Conservation (phyloP, 2,329 filamentous ascomycete genomes). For the Fusarium drepaniforme region DNA sequence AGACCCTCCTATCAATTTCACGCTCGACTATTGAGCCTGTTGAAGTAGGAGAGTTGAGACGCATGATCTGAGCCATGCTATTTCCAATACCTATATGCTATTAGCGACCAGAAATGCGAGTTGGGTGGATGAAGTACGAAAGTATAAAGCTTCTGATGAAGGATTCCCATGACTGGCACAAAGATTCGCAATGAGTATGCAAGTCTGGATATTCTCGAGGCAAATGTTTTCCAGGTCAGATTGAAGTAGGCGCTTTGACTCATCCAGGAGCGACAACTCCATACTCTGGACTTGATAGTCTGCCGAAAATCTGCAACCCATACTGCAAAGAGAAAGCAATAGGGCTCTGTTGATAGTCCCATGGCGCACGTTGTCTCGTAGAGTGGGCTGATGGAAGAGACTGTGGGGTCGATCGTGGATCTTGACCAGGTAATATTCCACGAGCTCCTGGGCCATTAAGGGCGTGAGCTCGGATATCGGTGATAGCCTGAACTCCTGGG, state of each 20-base stretch:
- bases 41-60: neutral
- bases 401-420: slow-evolving; percentile 25
- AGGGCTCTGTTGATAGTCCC: slow-evolving; percentile 9
- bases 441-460: slow-evolving; percentile 1
- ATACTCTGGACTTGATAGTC: neutral
- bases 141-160: slow-evolving; percentile 19
- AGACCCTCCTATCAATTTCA: slow-evolving; percentile 20
- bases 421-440: slow-evolving; percentile 22
- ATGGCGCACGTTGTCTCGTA: neutral
- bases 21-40: neutral
- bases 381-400: slow-evolving; percentile 22
- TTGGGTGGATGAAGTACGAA: neutral
- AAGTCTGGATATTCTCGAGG: slow-evolving; percentile 27
- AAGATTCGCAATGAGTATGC: slow-evolving; percentile 18
- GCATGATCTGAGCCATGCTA: neutral
- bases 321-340: slow-evolving; percentile 15
- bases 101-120: neutral
- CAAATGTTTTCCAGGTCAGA: slow-evolving; percentile 24
- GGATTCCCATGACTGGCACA: slow-evolving; percentile 6
- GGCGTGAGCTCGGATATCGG: neutral
- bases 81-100: slow-evolving; percentile 8
- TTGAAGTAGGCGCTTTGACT: slow-evolving; percentile 15
- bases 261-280: neutral
- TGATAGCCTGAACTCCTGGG: neutral
- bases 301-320: slow-evolving; percentile 14